Percentiles rank a stretch among this genome's conserved stretches.
Conservation (phyloP, 192 early-diverging fungal species). For the Rhizoclosmatium sp. region DNA sequence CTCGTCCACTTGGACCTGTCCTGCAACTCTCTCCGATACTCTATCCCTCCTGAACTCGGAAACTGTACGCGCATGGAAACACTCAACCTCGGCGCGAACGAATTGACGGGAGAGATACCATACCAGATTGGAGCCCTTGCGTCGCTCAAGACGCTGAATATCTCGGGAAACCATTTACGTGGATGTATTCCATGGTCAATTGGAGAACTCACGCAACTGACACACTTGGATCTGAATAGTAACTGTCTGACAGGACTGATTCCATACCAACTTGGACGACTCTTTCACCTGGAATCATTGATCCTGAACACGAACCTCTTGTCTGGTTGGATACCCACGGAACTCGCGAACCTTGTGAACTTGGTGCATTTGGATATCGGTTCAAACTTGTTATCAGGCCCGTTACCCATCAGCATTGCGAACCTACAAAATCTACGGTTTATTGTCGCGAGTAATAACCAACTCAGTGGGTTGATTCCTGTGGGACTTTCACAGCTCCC, state of each 20-base stretch:
- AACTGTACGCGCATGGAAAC: not conserved
- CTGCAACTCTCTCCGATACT: not conserved
- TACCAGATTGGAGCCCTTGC: not conserved
- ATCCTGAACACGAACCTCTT: not conserved
- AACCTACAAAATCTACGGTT: not conserved
- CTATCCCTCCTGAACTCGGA: not conserved
- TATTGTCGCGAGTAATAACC: not conserved
- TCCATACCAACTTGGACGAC: not conserved
- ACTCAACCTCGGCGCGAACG: not conserved
- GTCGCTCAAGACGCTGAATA: not conserved
- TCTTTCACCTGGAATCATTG: not conserved
- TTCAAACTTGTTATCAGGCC: not conserved
- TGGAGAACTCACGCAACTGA: constrained; percentile 1
- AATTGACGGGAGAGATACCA: not conserved
- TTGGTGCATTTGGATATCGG: constrained; percentile 6
- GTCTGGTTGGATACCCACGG: not conserved
- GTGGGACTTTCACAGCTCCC: not conserved
- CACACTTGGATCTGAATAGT: not conserved
- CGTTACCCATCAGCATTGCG: not conserved
- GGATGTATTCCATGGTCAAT: not conserved
- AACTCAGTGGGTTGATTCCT: not conserved
- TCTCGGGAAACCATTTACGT: not conserved
- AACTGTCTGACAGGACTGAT: not conserved
- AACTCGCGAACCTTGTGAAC: not conserved
- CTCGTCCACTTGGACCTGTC: not conserved